Percentiles rank a stretch among this genome's conserved stretches.
Evolutionary conservation across 805 yeast genomes (phyloP).

Genomic region (Teunomyces lycoperdinae): DNA sequence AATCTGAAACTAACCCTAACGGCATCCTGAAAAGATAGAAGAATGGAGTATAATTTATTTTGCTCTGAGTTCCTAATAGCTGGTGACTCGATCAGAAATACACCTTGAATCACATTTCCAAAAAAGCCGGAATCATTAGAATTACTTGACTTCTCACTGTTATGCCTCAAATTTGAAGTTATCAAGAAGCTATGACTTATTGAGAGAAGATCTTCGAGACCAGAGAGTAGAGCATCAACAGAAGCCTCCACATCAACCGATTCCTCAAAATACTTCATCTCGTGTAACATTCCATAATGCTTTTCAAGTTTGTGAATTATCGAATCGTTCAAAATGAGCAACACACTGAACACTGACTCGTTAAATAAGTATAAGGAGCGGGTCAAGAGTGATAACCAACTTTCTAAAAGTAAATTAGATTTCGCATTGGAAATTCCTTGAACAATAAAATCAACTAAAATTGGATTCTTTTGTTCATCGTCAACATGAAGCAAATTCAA

Average conservation of each 20-base stretch:
- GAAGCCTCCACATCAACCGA: conserved; percentile 37
- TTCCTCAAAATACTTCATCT: conserved; percentile 11
- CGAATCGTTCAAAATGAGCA: conserved; percentile 53
- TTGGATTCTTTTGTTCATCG: conserved; percentile 28
- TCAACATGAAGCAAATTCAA: conserved; percentile 30
- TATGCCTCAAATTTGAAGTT: conserved; percentile 26
- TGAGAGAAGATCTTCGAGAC: conserved; percentile 64
- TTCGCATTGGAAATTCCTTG: conserved; percentile 47
- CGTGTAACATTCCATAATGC: conserved; percentile 27
- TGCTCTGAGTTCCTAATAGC: conserved; percentile 48
- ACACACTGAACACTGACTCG: conserved; percentile 52
- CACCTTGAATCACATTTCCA: conserved; percentile 73
- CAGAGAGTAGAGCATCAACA: conserved; percentile 49
- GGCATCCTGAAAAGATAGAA: conserved; percentile 64
- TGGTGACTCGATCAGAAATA: conserved; percentile 70
- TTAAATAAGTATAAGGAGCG: conserved; percentile 50
- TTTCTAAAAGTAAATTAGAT: conserved; percentile 41
- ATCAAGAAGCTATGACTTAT: conserved; percentile 53
- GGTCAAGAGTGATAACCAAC: conserved; percentile 50
- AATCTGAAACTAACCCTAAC: conserved; percentile 53
- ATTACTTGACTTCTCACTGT: conserved; percentile 11
- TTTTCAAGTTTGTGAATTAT: conserved; percentile 39
- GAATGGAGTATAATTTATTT: conserved; percentile 52
- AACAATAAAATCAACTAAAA: conserved; percentile 44
- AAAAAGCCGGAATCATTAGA: conserved; percentile 50